Conservation (phyloP, 1,284 basidiomycete species). For the Irpex sp. region DNA sequence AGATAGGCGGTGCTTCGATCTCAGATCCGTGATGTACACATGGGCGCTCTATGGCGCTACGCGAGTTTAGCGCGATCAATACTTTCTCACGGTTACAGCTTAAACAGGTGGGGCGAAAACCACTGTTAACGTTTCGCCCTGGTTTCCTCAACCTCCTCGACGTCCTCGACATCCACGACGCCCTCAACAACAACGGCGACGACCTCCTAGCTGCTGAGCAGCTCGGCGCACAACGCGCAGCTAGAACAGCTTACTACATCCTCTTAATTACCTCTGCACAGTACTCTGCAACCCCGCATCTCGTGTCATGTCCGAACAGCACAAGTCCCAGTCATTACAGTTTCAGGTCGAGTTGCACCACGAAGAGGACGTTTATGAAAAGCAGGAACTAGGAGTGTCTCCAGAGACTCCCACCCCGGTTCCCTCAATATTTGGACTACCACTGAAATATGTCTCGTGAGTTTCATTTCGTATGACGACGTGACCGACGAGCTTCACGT, state of each 20-base stretch:
- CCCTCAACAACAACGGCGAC: not conserved
- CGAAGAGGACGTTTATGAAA: constrained; percentile 35
- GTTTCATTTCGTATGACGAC: constrained; percentile 28
- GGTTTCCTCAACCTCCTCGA: not conserved
- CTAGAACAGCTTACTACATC: constrained; percentile 8
- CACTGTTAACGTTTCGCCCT: not conserved
- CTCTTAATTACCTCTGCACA: constrained; percentile 21
- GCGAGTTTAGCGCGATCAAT: not conserved
- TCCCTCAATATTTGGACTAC: constrained; percentile 65
- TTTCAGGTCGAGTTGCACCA: constrained; percentile 21
- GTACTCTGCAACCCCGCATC: constrained; percentile 11
- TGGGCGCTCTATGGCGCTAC: not conserved
- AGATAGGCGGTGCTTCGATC: too few relatives aligned
- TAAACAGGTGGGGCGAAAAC: not conserved
- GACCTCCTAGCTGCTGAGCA: constrained; percentile 27
- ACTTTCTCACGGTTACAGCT: constrained; percentile 3
- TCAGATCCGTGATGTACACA: too few relatives aligned
- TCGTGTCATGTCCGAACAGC: constrained; percentile 27
- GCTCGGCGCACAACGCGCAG: constrained; percentile 17
- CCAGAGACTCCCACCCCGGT: constrained; percentile 29
- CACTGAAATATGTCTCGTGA: constrained; percentile 80
- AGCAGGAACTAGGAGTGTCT: constrained; percentile 45
- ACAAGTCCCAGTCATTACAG: constrained; percentile 22
- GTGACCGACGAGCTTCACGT: not conserved
- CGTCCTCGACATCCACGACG: not conserved